phyloP scores from a whole-genome alignment of 768 basidiomycete genomes.

The Exidia glandulosa region DNA sequence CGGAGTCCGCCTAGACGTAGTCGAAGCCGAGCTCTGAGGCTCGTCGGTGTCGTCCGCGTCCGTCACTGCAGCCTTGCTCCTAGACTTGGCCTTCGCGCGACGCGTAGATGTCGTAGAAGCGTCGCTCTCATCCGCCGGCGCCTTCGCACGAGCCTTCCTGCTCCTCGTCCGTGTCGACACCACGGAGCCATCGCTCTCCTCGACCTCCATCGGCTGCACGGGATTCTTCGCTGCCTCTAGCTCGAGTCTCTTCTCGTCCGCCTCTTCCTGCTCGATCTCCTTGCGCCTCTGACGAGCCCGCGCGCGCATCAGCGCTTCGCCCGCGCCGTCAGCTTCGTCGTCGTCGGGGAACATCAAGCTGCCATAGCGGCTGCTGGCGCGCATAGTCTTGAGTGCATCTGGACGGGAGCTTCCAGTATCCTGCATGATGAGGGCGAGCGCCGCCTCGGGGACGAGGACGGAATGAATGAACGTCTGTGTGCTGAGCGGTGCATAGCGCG shows the following conservation, averaged over 20 bases:
- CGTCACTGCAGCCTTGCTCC: not conserved
- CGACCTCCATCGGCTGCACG: too few relatives aligned
- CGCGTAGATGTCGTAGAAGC: not conserved
- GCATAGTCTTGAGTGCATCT: conserved; percentile 47
- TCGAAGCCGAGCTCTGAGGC: not conserved
- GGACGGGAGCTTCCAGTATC: conserved; percentile 41
- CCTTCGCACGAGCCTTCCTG: not conserved
- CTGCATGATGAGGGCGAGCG: conserved; percentile 67
- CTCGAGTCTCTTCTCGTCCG: conserved; percentile 15
- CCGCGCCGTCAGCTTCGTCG: conserved; percentile 23
- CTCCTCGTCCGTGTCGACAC: not conserved
- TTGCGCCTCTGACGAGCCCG: conserved; percentile 22
- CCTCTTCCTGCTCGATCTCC: conserved; percentile 32
- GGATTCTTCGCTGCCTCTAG: not conserved
- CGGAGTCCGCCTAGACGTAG: not conserved
- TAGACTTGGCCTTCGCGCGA: not conserved
- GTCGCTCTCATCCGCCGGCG: not conserved
- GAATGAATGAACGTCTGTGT: conserved; percentile 69
- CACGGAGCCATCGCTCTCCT: too few relatives aligned
- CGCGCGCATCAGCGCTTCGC: conserved; percentile 11
- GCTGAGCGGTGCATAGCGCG: conserved; percentile 49
- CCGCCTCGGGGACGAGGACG: conserved; percentile 85
- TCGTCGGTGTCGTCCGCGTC: not conserved
- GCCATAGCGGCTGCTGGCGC: conserved; percentile 74
- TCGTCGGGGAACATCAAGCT: conserved; percentile 75